phyloP scores from a whole-genome alignment of 345 rosid species.

The Hypericum androsaemum region DNA sequence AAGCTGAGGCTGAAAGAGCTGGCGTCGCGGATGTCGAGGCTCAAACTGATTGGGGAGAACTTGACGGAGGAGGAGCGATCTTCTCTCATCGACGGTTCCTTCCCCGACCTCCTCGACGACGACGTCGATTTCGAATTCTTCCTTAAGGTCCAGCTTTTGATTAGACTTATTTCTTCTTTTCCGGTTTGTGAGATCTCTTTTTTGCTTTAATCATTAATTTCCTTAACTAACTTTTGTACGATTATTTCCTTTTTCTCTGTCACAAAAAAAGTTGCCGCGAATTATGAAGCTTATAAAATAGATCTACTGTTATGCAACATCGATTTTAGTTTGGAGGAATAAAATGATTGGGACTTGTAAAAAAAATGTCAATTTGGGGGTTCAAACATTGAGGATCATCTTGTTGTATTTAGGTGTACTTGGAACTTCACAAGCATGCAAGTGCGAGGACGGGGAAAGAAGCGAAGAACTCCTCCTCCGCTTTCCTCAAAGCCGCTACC shows the following conservation, averaged over 20 bases:
- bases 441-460: conserved; percentile 69
- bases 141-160: conserved; percentile 35
- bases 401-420: conserved; percentile 42
- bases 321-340: too few species aligned
- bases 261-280: too few species aligned
- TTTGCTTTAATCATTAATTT: too few species aligned
- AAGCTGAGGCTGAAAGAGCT: conserved; percentile 74
- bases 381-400: background rate
- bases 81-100: conserved; percentile 51
- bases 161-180: background rate
- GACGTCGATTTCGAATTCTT: conserved; percentile 97
- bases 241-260: too few species aligned
- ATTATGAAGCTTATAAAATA: too few species aligned
- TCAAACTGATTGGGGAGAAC: conserved; percentile 75
- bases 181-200: background rate
- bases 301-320: too few species aligned
- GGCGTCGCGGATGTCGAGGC: conserved; percentile 76
- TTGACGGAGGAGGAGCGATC: conserved; percentile 64
- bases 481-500: conserved; percentile 91
- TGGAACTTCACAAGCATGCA: conserved; percentile 78
- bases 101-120: conserved; percentile 41
- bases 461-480: conserved; percentile 75
- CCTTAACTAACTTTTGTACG: too few species aligned
- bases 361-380: too few species aligned
- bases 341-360: too few species aligned